Evolutionary conservation across 2,329 filamentous ascomycete genomes (phyloP).

Genomic region (Aspergillus tubingensis): DNA sequence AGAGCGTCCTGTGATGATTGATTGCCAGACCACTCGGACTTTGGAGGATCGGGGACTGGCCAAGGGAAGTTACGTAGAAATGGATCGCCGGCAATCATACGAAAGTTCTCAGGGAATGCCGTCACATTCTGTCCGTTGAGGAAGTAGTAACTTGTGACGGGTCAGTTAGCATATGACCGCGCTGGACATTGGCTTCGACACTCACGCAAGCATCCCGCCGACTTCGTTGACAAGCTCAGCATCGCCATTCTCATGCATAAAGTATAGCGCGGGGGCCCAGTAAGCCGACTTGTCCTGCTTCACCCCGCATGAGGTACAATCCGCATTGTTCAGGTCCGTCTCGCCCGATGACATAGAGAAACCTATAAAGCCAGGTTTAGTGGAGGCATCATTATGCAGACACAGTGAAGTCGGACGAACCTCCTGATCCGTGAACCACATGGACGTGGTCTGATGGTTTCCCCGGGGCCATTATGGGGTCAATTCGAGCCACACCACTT

Average conservation of each 20-base stretch:
- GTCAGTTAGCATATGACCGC: slow-evolving; percentile 1
- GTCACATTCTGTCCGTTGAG: slow-evolving; percentile 66
- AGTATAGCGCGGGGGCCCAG: slow-evolving; percentile 80
- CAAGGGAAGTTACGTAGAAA: slow-evolving; percentile 68
- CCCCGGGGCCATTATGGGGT: slow-evolving; percentile 71
- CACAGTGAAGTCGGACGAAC: slow-evolving; percentile 55
- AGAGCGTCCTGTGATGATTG: slow-evolving; percentile 71
- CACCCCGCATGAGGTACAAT: slow-evolving; percentile 81
- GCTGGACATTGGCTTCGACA: slow-evolving; percentile 27
- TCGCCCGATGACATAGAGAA: slow-evolving; percentile 63
- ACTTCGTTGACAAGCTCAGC: slow-evolving; percentile 71
- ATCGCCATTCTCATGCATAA: slow-evolving; percentile 67
- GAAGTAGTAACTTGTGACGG: slow-evolving; percentile 72
- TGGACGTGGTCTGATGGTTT: slow-evolving; percentile 67
- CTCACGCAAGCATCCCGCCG: slow-evolving; percentile 83
- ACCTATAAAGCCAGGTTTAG: slow-evolving; percentile 49
- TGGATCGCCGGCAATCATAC: slow-evolving; percentile 78
- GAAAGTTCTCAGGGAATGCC: slow-evolving; percentile 75
- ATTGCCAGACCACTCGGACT: slow-evolving; percentile 68
- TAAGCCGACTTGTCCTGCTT: slow-evolving; percentile 84
- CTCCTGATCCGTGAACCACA: slow-evolving; percentile 71
- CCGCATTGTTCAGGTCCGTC: slow-evolving; percentile 58
- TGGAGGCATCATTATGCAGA: slow-evolving; percentile 7
- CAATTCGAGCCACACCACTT: slow-evolving; percentile 70
- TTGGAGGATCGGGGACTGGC: slow-evolving; percentile 66